Evolutionary conservation across 2,329 filamentous ascomycete genomes (phyloP).

Genomic region (Neofusicoccum kwambonambiense): DNA sequence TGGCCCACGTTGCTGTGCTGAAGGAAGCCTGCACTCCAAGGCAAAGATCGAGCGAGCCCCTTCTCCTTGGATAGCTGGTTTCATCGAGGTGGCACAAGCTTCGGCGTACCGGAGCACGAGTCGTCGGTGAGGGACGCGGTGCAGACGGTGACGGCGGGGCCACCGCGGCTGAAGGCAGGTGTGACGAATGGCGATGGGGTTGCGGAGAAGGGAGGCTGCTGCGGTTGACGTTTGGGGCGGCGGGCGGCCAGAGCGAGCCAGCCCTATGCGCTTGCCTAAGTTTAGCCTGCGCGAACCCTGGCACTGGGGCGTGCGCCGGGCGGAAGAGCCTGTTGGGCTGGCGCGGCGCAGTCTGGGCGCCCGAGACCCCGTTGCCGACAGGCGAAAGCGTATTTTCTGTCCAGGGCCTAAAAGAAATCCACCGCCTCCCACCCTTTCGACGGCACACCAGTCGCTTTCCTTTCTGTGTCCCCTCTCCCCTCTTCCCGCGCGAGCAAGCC

Average conservation of each 20-base stretch:
- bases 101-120: background rate
- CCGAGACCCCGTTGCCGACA: conserved; percentile 5
- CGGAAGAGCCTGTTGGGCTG: conserved; percentile 12
- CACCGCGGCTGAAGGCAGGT: background rate
- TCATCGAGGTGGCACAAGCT: background rate
- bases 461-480: conserved; percentile 2
- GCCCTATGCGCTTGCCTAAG: conserved; percentile 6
- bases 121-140: background rate
- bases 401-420: conserved; percentile 15
- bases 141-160: background rate
- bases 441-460: background rate
- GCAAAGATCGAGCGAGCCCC: background rate
- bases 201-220: conserved; percentile 1
- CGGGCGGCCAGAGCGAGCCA: background rate
- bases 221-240: background rate
- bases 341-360: background rate
- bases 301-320: background rate
- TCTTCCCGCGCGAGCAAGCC: background rate
- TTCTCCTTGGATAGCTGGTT: background rate
- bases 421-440: conserved; percentile 7
- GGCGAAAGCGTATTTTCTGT: conserved; percentile 8
- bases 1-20: too few species aligned
- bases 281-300: conserved; percentile 2
- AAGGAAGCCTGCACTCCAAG: too few species aligned
- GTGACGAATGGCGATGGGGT: background rate